A percentile compares a stretch with the other conserved stretches of the same genome.
Conservation (phyloP, 2,329 filamentous ascomycete species). For the Paracorniculantispora psalliotae region DNA sequence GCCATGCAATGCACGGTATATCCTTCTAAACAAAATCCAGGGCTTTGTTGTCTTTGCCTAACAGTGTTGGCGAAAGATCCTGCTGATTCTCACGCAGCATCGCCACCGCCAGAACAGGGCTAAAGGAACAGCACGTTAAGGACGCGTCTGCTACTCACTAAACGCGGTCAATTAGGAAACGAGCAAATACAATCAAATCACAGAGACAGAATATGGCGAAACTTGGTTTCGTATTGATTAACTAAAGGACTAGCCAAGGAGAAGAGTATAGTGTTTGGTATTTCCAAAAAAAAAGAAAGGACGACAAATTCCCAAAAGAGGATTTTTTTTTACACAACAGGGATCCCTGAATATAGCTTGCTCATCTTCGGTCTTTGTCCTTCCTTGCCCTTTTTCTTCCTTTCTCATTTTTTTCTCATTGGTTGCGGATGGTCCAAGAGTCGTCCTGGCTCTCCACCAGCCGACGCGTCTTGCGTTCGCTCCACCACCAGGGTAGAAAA, state of each 20-base stretch:
- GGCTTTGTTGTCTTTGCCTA: too few relatives aligned
- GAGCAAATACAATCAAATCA: too few relatives aligned
- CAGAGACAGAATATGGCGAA: background rate
- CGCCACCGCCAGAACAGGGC: too few relatives aligned
- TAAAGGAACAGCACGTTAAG: too few relatives aligned
- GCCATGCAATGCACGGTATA: too few relatives aligned
- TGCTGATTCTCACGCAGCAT: too few relatives aligned
- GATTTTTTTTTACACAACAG: too few relatives aligned
- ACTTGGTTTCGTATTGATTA: conserved; percentile 12
- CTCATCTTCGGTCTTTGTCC: background rate
- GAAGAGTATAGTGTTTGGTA: conserved; percentile 1
- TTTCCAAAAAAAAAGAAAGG: conserved; percentile 1
- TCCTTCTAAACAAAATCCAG: background rate
- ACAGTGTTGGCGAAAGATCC: too few relatives aligned
- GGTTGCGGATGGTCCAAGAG: conserved; percentile 6
- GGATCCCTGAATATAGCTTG: background rate
- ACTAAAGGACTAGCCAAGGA: conserved; percentile 12
- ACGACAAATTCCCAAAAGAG: background rate
- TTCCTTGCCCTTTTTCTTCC: background rate
- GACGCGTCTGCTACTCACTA: too few relatives aligned
- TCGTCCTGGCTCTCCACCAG: background rate
- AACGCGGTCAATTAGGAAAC: too few relatives aligned
- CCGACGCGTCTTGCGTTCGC: background rate
- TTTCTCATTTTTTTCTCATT: conserved; percentile 12
- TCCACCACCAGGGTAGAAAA: conserved; percentile 8